phyloP scores from a whole-genome alignment of 495 filamentous ascomycete species.

The Polyplosphaeria fusca region DNA sequence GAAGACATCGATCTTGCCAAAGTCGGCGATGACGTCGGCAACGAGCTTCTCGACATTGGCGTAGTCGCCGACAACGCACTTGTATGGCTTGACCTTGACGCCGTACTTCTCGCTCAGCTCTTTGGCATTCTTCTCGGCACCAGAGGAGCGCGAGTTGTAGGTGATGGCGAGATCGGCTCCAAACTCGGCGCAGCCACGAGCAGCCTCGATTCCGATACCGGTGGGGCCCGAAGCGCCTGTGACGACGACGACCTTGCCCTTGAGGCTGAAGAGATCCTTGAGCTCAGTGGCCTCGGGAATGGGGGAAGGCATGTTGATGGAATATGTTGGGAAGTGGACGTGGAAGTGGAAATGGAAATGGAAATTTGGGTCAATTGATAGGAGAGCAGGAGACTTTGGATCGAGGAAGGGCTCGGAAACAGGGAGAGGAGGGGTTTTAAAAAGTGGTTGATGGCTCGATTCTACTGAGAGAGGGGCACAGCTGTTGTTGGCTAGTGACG shows the following conservation, averaged over 20 bases:
- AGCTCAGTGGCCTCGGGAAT: conserved; percentile 58
- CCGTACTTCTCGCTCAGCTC: conserved; percentile 58
- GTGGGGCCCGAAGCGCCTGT: conserved; percentile 66
- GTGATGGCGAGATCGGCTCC: conserved; percentile 68
- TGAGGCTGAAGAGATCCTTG: conserved; percentile 65
- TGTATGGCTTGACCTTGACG: conserved; percentile 66
- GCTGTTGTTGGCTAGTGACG: conserved; percentile 14
- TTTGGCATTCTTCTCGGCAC: conserved; percentile 63
- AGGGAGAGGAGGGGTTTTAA: conserved; percentile 24
- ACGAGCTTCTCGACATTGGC: conserved; percentile 52
- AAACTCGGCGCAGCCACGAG: conserved; percentile 69
- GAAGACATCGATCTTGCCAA: conserved; percentile 64
- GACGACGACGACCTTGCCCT: conserved; percentile 69
- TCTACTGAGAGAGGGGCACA: conserved; percentile 4
- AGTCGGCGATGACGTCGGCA: conserved; percentile 55
- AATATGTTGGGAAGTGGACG: not conserved
- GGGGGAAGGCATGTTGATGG: conserved; percentile 52
- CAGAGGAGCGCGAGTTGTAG: conserved; percentile 59
- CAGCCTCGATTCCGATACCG: conserved; percentile 72
- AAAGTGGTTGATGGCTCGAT: conserved; percentile 15
- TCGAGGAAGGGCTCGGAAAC: not conserved
- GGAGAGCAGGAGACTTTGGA: conserved; percentile 1
- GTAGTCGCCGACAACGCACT: conserved; percentile 54
- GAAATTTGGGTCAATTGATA: not conserved
- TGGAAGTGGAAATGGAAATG: not conserved